phyloP scores from a whole-genome alignment of 208 protist genomes.

The Wallacemonas sp. region DNA sequence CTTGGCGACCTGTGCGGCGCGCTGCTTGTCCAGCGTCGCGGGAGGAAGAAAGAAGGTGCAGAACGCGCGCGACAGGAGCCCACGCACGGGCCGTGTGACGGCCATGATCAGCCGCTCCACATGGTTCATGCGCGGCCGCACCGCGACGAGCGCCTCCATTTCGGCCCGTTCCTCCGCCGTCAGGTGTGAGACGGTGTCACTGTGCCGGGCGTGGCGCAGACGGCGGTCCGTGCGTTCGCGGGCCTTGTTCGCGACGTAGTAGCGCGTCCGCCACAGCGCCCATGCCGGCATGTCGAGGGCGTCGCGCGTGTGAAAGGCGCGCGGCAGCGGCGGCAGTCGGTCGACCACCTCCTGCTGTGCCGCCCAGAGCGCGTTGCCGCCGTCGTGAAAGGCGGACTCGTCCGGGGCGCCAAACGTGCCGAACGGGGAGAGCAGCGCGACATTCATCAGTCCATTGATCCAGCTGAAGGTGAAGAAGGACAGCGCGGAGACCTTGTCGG shows the following conservation, averaged over 20 bases:
- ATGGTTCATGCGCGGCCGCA: constrained; percentile 6
- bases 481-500: constrained; percentile 40
- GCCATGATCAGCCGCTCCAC: constrained; percentile 26
- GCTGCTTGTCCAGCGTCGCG: constrained; percentile 13
- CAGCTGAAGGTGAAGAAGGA: constrained; percentile 56
- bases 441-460: constrained; percentile 69
- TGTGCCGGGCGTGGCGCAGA: background rate
- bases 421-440: constrained; percentile 48
- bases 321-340: constrained; percentile 56
- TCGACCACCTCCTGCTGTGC: constrained; percentile 36
- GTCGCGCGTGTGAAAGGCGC: constrained; percentile 33
- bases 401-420: constrained; percentile 41
- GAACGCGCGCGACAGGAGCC: constrained; percentile 35
- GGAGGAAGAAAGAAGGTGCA: constrained; percentile 44
- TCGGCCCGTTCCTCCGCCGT: background rate
- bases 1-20: background rate
- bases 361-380: constrained; percentile 36
- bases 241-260: constrained; percentile 19
- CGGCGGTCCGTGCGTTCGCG: background rate
- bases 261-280: constrained; percentile 45
- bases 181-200: background rate
- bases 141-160: constrained; percentile 13
- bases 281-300: constrained; percentile 46
- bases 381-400: constrained; percentile 32
- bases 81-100: constrained; percentile 41